Evolutionary conservation across 352 stramenopile species (phyloP), one percentile per base, ranked within the genome.

Genomic region (Phytophthora boehmeriae): DNA sequence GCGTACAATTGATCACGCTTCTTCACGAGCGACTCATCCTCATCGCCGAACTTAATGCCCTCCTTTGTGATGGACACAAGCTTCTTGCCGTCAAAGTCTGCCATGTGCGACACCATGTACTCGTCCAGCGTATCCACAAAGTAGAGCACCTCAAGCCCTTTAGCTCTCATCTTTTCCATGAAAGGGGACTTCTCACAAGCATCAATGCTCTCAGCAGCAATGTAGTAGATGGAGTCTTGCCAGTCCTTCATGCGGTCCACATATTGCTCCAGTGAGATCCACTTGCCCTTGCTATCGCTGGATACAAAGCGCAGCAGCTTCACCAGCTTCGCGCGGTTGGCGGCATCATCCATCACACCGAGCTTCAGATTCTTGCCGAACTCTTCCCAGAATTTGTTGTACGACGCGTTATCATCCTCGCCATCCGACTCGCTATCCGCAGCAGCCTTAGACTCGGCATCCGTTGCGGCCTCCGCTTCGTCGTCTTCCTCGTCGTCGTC

Each of bases 281-380:
- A 98, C 63, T 98, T 95, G 69, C 90, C 83, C 22, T 90, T 71
- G 35, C 87, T 96, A 68, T 97, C 96, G 67, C 82, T 98, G 19
- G 95, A 94, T 73, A 99, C 97, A 82, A 98, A 99, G 52, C 97
- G 89, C 19, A 99, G 76, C 35, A 99, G 79, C 73, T 99, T 99
- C 11, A 95, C 70, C 32, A 99, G 79, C 75, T 98, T 98, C 50
- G 66, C 68, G 43, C 92, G 88, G 78, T 99, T 99, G 14, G 88
- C 85, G 50, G 86, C 81, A 70, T 99, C 98, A 64, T 99, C 97
- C 76, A 99, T 99, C 43, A 99, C 87, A 28, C 98, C 98, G 53
- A 99, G 88, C 84, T 99, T 99, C 66, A 99, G 95, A 55, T 94
- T 98, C 66, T 98, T 97, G 60, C 95, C 88, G 59, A 99, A 99